Base-by-base conservation (phyloP, 225 moss, liverwort and hornwort genomes). In the Pseudoscleropodium purum region DNA sequence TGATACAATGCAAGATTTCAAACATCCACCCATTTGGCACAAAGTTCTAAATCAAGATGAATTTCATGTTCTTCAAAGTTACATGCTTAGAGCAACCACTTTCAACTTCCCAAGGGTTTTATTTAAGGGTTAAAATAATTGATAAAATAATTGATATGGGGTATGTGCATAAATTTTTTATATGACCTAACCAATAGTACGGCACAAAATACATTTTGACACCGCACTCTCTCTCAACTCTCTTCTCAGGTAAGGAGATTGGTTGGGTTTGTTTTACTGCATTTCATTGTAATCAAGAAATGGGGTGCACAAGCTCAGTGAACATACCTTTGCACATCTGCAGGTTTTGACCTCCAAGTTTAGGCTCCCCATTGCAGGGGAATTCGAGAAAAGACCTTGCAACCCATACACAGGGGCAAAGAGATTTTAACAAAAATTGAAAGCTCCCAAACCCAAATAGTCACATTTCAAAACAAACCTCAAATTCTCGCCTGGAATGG, bases 21-120 rank as follows among this genome's bases (percentile, higher is more conserved):
- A 13, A 52, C 8, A 52, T 23, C 5, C 0, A 5, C 2, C 1
- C 0, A 23, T 52, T 76, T 52, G 21, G 13, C 3, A 8, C 5
- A 14, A 23, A 34, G 3, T 76, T 76, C 8, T 34, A 76, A 76
- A 34, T 52, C 2, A 31, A 4, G 5, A 5, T 0, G 5, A 0
- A 52, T 21, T 76, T 76, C 21, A 34, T 21, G 11, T 13, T 21
- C 34, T 34, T 52, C 7, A 77, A 52, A 52, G 5, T 13, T 52
- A 34, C 20, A 34, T 23, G 2, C 24, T 23, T 12, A 20, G 6
- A 75, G 30, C 30, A 5, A 13, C 19, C 1, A 75, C 29, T 45
- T 45, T 20, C 2, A 6, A 0, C 6, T 47, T 49, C 19, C 33
- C 9, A 13, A 76, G 6, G 21, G 19, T 20, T 8, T 51, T 51